Conservation (phyloP, 352 stramenopile species). For the Phytopythium boreale region DNA sequence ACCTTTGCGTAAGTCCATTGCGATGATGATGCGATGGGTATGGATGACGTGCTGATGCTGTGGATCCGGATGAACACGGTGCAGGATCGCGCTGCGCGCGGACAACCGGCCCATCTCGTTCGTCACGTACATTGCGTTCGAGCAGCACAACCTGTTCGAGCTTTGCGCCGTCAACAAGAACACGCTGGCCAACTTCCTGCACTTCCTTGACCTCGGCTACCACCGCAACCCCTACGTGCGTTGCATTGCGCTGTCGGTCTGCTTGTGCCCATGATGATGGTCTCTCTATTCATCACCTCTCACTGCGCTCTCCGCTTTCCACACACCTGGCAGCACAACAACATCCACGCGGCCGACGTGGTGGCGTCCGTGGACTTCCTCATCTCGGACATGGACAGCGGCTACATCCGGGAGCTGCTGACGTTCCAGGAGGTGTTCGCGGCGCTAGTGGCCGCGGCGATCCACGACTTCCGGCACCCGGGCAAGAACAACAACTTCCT, state of each 20-base stretch:
- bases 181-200: slow-evolving; percentile 73
- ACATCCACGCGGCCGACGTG: slow-evolving; percentile 74
- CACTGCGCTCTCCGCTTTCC: background rate
- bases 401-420: slow-evolving; percentile 76
- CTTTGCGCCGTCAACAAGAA: slow-evolving; percentile 70
- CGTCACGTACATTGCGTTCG: slow-evolving; percentile 82
- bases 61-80: background rate
- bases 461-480: slow-evolving; percentile 83
- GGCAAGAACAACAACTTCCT: slow-evolving; percentile 88
- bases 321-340: slow-evolving; percentile 63
- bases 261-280: no score
- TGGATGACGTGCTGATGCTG: slow-evolving; percentile 7
- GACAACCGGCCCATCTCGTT: slow-evolving; percentile 77
- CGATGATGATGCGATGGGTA: background rate
- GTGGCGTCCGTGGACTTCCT: slow-evolving; percentile 82
- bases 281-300: background rate
- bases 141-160: slow-evolving; percentile 81
- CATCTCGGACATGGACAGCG: slow-evolving; percentile 76
- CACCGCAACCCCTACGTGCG: slow-evolving; percentile 78
- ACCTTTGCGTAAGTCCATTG: slow-evolving; percentile 49
- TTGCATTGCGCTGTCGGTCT: background rate
- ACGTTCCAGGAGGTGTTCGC: slow-evolving; percentile 83
- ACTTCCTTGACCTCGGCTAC: slow-evolving; percentile 81
- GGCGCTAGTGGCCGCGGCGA: slow-evolving; percentile 71
- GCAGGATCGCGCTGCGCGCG: slow-evolving; percentile 53